A percentile compares a stretch with the other conserved stretches of the same genome.
Conservation (phyloP, 345 rosid genomes). For the Euphorbia peplus region DNA sequence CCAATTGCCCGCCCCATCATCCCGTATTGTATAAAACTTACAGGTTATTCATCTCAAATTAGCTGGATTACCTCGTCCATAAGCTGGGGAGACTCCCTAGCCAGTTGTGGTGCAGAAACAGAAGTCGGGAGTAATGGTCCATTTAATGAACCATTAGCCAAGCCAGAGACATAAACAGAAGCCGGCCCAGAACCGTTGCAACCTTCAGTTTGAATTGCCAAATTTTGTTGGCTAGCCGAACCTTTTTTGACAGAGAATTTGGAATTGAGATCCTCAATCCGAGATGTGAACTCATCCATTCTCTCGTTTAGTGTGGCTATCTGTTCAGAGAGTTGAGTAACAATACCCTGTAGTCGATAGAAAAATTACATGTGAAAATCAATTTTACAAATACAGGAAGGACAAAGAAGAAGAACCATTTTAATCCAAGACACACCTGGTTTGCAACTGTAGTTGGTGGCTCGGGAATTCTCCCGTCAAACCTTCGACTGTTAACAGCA, state of each 20-base stretch:
- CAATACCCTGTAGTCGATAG: conserved; percentile 52
- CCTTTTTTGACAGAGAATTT: conserved; percentile 53
- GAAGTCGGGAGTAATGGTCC: conserved; percentile 62
- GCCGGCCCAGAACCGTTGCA: conserved; percentile 74
- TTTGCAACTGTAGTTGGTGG: conserved; percentile 61
- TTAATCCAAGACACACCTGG: conserved; percentile 46
- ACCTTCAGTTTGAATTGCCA: conserved; percentile 67
- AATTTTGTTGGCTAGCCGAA: conserved; percentile 73
- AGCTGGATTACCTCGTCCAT: conserved; percentile 78
- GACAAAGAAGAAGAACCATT: background rate
- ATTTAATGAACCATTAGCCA: conserved; percentile 53
- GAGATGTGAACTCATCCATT: conserved; percentile 89
- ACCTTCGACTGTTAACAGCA: conserved; percentile 65
- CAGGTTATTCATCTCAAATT: background rate
- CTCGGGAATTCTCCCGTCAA: conserved; percentile 68
- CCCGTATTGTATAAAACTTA: too few relatives aligned
- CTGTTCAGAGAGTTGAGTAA: conserved; percentile 91
- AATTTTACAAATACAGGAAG: background rate
- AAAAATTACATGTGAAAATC: conserved; percentile 5
- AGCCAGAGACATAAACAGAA: conserved; percentile 48
- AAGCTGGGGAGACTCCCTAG: conserved; percentile 70
- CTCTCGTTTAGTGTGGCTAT: conserved; percentile 92
- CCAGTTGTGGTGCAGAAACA: conserved; percentile 78
- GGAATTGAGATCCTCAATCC: conserved; percentile 78
- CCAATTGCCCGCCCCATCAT: too few relatives aligned